phyloP scores from a whole-genome alignment of 2,329 filamentous ascomycete genomes.

The Phialophora chinensis region DNA sequence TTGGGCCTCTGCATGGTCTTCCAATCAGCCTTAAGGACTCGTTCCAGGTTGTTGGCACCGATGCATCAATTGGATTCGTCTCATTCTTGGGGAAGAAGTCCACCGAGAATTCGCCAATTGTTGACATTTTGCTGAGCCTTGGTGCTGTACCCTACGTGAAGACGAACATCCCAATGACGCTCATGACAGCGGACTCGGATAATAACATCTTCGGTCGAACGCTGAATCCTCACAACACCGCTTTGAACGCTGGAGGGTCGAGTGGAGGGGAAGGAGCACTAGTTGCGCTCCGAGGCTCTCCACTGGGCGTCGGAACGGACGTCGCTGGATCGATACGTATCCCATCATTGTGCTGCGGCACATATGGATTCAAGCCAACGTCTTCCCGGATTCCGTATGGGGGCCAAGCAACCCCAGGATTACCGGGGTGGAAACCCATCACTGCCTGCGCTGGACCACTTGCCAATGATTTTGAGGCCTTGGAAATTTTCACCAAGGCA shows the following conservation, averaged over 20 bases:
- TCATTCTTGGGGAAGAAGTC: constrained; percentile 44
- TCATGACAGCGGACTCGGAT: constrained; percentile 53
- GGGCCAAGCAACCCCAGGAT: constrained; percentile 36
- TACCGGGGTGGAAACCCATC: constrained; percentile 37
- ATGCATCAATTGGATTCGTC: constrained; percentile 46
- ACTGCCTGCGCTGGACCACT: constrained; percentile 35
- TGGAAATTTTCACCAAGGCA: constrained; percentile 38
- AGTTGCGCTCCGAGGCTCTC: constrained; percentile 44
- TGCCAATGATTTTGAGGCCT: constrained; percentile 40
- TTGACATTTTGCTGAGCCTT: constrained; percentile 48
- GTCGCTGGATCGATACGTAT: constrained; percentile 48
- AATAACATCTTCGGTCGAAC: constrained; percentile 53
- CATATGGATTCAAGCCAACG: constrained; percentile 48
- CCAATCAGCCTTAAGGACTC: constrained; percentile 45
- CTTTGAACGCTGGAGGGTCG: constrained; percentile 45
- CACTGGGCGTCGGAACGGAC: constrained; percentile 45
- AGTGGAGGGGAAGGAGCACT: constrained; percentile 49
- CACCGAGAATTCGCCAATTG: constrained; percentile 40
- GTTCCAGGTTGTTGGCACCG: constrained; percentile 41
- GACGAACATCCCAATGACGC: constrained; percentile 62
- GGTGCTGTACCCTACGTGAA: constrained; percentile 56
- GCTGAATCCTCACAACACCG: constrained; percentile 49
- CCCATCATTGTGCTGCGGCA: constrained; percentile 46
- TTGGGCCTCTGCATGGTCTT: constrained; percentile 44
- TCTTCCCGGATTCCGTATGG: constrained; percentile 43